phyloP scores from a whole-genome alignment of 768 basidiomycete genomes.

The Tricholoma bakamatsutake region DNA sequence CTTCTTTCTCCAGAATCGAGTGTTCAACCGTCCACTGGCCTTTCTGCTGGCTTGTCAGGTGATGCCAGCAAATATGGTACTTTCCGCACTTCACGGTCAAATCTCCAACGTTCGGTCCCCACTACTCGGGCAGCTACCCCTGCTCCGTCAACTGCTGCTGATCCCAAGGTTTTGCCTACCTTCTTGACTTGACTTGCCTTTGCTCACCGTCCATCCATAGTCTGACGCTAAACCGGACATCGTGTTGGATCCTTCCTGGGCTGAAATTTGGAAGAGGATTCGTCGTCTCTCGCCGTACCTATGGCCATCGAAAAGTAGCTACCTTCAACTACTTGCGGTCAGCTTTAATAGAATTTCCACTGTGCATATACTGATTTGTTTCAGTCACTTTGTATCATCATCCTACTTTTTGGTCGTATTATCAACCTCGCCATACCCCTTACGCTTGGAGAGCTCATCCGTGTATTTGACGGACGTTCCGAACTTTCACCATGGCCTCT shows the following conservation, averaged over 20 bases:
- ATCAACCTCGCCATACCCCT: constrained; percentile 71
- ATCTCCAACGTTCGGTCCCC: constrained; percentile 44
- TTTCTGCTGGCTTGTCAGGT: constrained; percentile 36
- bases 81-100: constrained; percentile 49
- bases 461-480: constrained; percentile 42
- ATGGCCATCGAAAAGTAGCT: constrained; percentile 68
- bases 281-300: constrained; percentile 69
- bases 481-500: constrained; percentile 59
- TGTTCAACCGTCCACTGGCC: constrained; percentile 43
- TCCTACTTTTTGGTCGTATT: constrained; percentile 71
- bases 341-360: constrained; percentile 16
- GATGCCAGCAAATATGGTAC: constrained; percentile 70
- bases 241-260: constrained; percentile 62
- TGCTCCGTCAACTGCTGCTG: constrained; percentile 33
- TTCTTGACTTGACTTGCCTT: not conserved
- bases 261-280: constrained; percentile 61
- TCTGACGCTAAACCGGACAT: constrained; percentile 44
- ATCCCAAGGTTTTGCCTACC: constrained; percentile 28
- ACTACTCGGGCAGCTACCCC: constrained; percentile 50
- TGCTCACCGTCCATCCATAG: constrained; percentile 19
- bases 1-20: constrained; percentile 47
- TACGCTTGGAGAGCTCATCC: constrained; percentile 61
- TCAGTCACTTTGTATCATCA: constrained; percentile 59
- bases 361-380: not conserved
- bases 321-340: constrained; percentile 68